Evolutionary conservation across 2,329 filamentous ascomycete species (phyloP).

Genomic region (Sarocladium kiliense): DNA sequence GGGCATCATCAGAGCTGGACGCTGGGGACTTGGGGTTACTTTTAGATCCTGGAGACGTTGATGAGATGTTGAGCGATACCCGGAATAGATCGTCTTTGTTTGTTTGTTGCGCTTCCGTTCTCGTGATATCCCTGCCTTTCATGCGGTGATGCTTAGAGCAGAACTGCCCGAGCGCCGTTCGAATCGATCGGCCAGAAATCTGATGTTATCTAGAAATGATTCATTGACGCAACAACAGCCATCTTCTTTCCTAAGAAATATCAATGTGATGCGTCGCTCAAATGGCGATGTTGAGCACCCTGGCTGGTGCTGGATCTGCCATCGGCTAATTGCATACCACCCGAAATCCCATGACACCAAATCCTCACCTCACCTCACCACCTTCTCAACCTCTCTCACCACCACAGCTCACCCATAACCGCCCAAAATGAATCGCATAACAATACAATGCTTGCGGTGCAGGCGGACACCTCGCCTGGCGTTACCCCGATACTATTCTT

Average conservation of each 20-base stretch:
- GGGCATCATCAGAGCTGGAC: constrained; percentile 51
- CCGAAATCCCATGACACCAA: constrained; percentile 1
- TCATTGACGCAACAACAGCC: too few species aligned
- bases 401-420: not conserved
- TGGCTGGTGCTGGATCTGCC: not conserved
- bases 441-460: not conserved
- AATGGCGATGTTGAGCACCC: not conserved
- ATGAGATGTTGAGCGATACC: not conserved
- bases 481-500: not conserved
- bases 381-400: not conserved
- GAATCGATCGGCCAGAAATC: not conserved
- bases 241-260: too few species aligned
- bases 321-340: constrained; percentile 7
- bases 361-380: constrained; percentile 2
- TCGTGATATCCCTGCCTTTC: not conserved
- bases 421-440: constrained; percentile 4
- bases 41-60: constrained; percentile 19
- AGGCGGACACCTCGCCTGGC: not conserved
- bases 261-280: too few species aligned
- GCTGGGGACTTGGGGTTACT: constrained; percentile 55
- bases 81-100: not conserved
- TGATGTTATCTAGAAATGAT: too few species aligned
- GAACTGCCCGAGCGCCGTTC: too few species aligned
- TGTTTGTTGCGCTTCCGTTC: too few species aligned
- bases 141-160: too few species aligned